Base-by-base conservation (phyloP, 768 basidiomycete genomes). In the Russula griseocarnosa region DNA sequence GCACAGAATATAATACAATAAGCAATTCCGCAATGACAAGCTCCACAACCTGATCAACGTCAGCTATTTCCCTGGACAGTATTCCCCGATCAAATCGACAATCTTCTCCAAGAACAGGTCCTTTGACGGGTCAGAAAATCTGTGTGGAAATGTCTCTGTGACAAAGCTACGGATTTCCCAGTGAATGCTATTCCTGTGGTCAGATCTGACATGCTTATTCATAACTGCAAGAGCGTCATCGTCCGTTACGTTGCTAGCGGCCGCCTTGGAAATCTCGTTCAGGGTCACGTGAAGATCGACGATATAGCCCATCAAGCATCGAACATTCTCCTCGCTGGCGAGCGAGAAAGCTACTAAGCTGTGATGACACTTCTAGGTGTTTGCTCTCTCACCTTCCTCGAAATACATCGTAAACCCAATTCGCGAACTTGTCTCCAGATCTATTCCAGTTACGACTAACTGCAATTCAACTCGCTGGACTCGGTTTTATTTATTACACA, bases 261-360 rank as follows among this genome's bases (percentile, higher is more conserved):
- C 6, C 3, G 34, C 18, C 54, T 36, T 34, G n/a, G 36, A 54
- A n/a, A 36, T 14, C 13, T 20, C n/a, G 13, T 36, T 34, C 11
- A 34, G 32, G 34, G 36, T 54, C 7, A 36, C 32, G 3, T 11
- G 22, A n/a, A 54, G 52, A n/a, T 54, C n/a, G 22, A 54, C 52
- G n/a, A 54, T 54, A n/a, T 54, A 55, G 13, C 54, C 54, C 36
- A 26, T 55, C 36, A 55, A 14, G 14, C 54, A 55, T 55, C 22
- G 54, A 9, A 36, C 36, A 18, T 55, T 38, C 36, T 55, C 26
- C 26, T 10, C 3, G 16, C 63, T 61, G 26, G n/a, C 7, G 5
- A 11, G 20, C 42, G 1, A 24, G 42, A 1, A 36, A 47, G n/a
- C 22, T 3, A 53, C 1, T 36, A n/a, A n/a, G n/a, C n/a, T n/a